Base-by-base conservation (phyloP, 1,139 yeast species). In the Hanseniaspora sp. region DNA sequence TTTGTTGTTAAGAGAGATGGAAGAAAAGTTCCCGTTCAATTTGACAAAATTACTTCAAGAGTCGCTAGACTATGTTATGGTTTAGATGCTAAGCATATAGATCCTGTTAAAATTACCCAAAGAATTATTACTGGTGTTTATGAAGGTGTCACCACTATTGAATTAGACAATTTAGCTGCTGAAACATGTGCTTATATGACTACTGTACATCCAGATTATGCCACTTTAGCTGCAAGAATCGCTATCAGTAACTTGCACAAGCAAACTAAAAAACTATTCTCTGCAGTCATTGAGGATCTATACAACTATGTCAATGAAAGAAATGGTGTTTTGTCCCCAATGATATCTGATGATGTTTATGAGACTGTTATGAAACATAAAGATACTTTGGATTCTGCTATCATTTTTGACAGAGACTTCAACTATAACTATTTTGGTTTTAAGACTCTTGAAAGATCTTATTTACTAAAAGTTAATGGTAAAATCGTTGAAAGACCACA, bases 141-240 rank as follows among this genome's bases (percentile, higher is more conserved):
- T 61, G 95, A 88, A 65, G 98, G 98, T 63, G 98, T 92, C 55
- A 88, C 92, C 64, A 92, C 98, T 56, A 79, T 86, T 60, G 97
- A 90, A 71, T 78, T 90, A 62, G 97, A 90, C 68, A 88, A 92
- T 71, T 77, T 92, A 63, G 97, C 98, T 51, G 97, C 98, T 52
- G 98, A 92, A 71, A 90, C 97, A 46, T 95, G 97, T 57, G 97
- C 98, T 52, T 86, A 86, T 67, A 86, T 92, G 96, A 90, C 96
- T 59, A 90, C 97, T 29, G 80, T 86, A 60, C 98, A 92, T 68
- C 97, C 98, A 38, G 98, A 92, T 71, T 92, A 92, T 64, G 96
- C 96, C 54, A 82, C 83, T 53, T 77, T 92, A 64, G 98, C 97
- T 55, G 97, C 97, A 47, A 82, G 98, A 73, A 85, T 92, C 60